These are phyloP conservation scores for Cystofilobasidium capitatum DNA, from an alignment of 768 basidiomycete species.

Conservation along the genomic window DNA sequence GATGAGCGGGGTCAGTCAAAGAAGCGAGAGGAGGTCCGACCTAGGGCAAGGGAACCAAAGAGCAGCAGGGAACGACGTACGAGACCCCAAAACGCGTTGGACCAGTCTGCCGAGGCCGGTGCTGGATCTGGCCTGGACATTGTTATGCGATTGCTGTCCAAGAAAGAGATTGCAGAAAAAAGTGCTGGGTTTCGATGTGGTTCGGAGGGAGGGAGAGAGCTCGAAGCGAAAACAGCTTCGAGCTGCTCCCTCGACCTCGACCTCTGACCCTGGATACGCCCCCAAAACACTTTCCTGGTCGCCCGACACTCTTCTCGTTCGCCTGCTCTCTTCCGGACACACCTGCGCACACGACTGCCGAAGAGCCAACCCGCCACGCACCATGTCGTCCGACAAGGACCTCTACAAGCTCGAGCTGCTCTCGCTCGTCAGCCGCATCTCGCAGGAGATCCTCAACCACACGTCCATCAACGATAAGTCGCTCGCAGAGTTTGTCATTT, in stretches of 20 bases:
- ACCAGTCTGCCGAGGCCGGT: conserved; percentile 57
- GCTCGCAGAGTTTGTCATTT: conserved; percentile 87
- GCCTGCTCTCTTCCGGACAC: no score
- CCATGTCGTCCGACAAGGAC: conserved; percentile 43
- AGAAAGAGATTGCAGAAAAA: no score
- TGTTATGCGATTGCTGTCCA: no score
- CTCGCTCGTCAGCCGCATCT: conserved; percentile 80
- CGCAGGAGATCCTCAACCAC: conserved; percentile 86
- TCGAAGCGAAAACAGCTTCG: no score
- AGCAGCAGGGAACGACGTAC: background rate
- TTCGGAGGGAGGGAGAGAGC: no score
- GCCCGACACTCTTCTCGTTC: no score
- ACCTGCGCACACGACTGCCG: no score
- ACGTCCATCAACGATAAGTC: conserved; percentile 75
- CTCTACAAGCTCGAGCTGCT: conserved; percentile 88
- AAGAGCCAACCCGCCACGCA: background rate
- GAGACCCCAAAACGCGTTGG: conserved; percentile 89
- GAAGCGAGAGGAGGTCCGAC: background rate
- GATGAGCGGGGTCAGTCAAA: background rate
- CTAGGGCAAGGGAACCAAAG: background rate
- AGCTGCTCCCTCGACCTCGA: no score
- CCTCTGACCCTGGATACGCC: no score
- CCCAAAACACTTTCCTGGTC: no score
- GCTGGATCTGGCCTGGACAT: background rate
- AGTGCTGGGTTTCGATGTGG: no score